Conservation (phyloP, 2,329 filamentous ascomycete genomes). For the Hymenoscyphus scutula region DNA sequence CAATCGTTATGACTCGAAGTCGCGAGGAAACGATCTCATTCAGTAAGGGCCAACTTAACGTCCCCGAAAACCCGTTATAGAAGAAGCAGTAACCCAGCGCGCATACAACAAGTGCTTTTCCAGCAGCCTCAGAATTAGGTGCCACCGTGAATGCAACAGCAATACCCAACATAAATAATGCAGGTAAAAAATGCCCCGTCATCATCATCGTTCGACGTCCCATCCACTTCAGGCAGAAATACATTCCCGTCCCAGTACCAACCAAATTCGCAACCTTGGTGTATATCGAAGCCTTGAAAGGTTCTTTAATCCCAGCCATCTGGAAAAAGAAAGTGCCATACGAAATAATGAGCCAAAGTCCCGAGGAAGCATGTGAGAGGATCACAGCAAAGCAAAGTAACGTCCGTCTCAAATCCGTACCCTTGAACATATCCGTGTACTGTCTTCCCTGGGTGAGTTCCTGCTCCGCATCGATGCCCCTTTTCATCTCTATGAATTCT, state of each 20-base stretch:
- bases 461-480: neutral
- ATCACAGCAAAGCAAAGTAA: neutral
- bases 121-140: neutral
- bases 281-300: neutral
- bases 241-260: slow-evolving; percentile 7
- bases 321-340: neutral
- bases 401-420: neutral
- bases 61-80: neutral
- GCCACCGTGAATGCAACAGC: neutral
- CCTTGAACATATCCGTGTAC: neutral
- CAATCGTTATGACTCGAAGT: slow-evolving; percentile 11
- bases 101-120: neutral
- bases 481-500: neutral
- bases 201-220: slow-evolving; percentile 1
- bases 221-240: neutral
- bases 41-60: slow-evolving; percentile 6
- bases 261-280: neutral
- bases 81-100: neutral
- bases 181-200: neutral
- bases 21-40: slow-evolving; percentile 9
- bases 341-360: slow-evolving; percentile 2
- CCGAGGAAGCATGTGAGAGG: slow-evolving; percentile 7
- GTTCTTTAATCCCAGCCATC: neutral
- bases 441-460: neutral
- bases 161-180: slow-evolving; percentile 9